Percentiles rank a stretch among this genome's conserved stretches.
phyloP scores from a whole-genome alignment of 2,329 filamentous ascomycete genomes.

The Davidsoniella virescens region DNA sequence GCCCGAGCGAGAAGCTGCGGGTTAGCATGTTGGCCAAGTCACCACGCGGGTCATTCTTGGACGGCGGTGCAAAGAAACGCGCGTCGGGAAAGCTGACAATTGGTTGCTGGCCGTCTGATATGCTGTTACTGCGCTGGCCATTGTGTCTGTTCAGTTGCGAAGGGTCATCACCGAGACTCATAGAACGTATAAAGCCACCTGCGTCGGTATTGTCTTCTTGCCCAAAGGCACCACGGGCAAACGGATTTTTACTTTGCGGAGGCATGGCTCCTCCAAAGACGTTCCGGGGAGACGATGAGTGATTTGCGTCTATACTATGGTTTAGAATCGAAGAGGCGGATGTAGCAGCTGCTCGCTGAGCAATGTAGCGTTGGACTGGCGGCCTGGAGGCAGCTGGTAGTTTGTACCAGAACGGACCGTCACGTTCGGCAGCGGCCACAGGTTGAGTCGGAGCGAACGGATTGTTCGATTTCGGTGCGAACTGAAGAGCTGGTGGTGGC shows the following conservation, averaged over 20 bases:
- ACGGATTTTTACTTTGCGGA: background rate
- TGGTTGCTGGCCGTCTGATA: no score
- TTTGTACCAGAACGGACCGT: constrained; percentile 41
- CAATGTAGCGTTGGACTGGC: constrained; percentile 20
- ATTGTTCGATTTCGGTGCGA: background rate
- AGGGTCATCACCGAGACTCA: no score
- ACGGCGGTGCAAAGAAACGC: constrained; percentile 29
- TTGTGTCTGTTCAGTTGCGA: no score
- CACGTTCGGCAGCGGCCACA: background rate
- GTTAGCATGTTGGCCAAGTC: constrained; percentile 23
- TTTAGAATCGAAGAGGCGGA: constrained; percentile 2
- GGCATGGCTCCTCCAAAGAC: background rate
- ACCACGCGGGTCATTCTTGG: constrained; percentile 21
- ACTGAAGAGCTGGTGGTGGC: constrained; percentile 1
- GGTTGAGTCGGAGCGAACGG: constrained; percentile 7
- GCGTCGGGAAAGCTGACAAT: constrained; percentile 34
- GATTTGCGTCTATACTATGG: background rate
- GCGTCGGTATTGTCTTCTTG: background rate
- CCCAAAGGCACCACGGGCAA: background rate
- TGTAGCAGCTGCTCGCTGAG: constrained; percentile 10
- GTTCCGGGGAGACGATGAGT: background rate
- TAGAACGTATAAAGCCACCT: no score
- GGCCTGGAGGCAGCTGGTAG: constrained; percentile 47
- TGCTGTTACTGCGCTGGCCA: no score
- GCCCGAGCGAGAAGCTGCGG: constrained; percentile 21